Evolutionary conservation across 2,329 filamentous ascomycete genomes (phyloP).

Genomic region (Aspergillus candidus): DNA sequence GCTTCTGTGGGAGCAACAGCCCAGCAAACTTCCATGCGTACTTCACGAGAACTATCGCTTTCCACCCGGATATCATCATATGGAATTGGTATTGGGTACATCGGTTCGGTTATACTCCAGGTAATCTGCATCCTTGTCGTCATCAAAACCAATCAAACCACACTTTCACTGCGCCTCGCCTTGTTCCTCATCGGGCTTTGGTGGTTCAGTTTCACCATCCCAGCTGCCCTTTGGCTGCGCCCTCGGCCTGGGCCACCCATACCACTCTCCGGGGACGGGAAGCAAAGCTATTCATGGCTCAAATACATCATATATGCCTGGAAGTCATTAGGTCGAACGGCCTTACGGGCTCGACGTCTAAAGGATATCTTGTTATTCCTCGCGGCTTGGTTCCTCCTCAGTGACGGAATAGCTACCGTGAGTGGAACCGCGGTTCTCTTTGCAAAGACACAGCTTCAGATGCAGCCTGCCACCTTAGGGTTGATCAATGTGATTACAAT

Average conservation of each 20-base stretch:
- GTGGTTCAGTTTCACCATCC: conserved; percentile 91
- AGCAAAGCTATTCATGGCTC: conserved; percentile 50
- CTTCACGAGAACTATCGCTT: conserved; percentile 64
- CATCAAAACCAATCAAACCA: conserved; percentile 65
- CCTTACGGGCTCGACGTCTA: conserved; percentile 65
- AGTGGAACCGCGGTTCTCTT: conserved; percentile 92
- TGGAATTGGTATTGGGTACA: conserved; percentile 91
- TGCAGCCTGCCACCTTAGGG: conserved; percentile 80
- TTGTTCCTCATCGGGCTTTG: conserved; percentile 81
- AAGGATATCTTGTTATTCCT: conserved; percentile 82
- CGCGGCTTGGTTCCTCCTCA: conserved; percentile 87
- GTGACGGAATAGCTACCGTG: conserved; percentile 89
- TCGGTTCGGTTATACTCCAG: conserved; percentile 78
- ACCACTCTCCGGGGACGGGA: conserved; percentile 34
- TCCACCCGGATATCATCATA: conserved; percentile 88
- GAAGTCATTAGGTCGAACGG: conserved; percentile 75
- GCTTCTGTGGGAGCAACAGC: conserved; percentile 5
- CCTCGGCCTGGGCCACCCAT: conserved; percentile 83
- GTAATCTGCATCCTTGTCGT: conserved; percentile 73
- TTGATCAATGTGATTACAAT: conserved; percentile 93
- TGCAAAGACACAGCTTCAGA: conserved; percentile 85
- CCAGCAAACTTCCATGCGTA: background rate
- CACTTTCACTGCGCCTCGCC: conserved; percentile 78
- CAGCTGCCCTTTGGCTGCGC: conserved; percentile 78
- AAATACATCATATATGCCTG: conserved; percentile 78